phyloP scores from a whole-genome alignment of 192 early-diverging fungal species.

The Tieghemiomyces parasiticus region DNA sequence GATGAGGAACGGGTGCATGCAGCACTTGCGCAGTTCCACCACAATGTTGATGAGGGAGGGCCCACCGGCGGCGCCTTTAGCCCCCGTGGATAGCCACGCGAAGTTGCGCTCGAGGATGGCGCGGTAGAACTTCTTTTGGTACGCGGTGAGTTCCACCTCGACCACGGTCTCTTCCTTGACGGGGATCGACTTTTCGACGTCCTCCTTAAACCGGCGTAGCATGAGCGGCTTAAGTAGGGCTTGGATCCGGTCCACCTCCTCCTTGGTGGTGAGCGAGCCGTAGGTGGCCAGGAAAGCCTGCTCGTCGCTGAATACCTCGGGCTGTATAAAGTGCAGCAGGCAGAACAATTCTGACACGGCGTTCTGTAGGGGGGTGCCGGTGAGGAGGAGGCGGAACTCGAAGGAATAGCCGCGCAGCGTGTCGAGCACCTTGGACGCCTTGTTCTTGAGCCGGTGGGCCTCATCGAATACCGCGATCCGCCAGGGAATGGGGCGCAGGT shows the following conservation, averaged over 20 bases:
- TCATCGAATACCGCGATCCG: slow-evolving; percentile 64
- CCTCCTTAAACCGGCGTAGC: slow-evolving; percentile 76
- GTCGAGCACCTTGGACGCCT: slow-evolving; percentile 63
- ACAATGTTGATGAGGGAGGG: slow-evolving; percentile 73
- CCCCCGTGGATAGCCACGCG: slow-evolving; percentile 60
- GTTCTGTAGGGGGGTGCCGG: slow-evolving; percentile 78
- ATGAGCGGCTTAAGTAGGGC: slow-evolving; percentile 66
- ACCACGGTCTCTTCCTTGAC: slow-evolving; percentile 85
- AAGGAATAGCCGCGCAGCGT: slow-evolving; percentile 55
- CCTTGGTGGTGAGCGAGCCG: slow-evolving; percentile 45
- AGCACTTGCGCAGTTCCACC: slow-evolving; percentile 83
- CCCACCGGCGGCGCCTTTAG: slow-evolving; percentile 38
- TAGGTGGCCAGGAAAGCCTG: slow-evolving; percentile 50
- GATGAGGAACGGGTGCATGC: slow-evolving; percentile 74
- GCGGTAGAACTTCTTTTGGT: slow-evolving; percentile 74
- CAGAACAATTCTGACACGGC: slow-evolving; percentile 68
- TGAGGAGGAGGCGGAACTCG: slow-evolving; percentile 63
- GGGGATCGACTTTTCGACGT: slow-evolving; percentile 76
- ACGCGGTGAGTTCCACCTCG: slow-evolving; percentile 70
- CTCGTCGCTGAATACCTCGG: slow-evolving; percentile 54
- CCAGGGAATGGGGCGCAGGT: slow-evolving; percentile 59
- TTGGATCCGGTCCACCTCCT: slow-evolving; percentile 69
- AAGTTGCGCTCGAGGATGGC: slow-evolving; percentile 76
- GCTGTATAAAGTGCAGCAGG: slow-evolving; percentile 68
- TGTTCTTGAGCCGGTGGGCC: slow-evolving; percentile 77